Evolutionary conservation across 148 eudicot species (phyloP), one percentile per base, ranked within the genome.

Genomic region (Fagopyrum tataricum): DNA sequence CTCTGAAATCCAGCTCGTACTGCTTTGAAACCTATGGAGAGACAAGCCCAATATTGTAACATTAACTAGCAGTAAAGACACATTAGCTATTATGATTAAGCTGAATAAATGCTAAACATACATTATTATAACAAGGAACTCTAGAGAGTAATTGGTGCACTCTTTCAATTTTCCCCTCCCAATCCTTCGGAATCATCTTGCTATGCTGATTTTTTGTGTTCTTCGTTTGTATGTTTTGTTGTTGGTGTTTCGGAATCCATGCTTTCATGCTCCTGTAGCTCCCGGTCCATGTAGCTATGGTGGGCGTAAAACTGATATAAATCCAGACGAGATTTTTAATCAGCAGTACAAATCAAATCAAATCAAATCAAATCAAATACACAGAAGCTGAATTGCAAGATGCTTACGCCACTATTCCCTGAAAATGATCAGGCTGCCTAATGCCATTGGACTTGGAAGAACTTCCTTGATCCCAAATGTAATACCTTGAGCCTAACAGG

Each of bases 1-100:
- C 96, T 91, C 93, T 95, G 81, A 87, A 95, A 81, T 95, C 96
- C 43, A 95, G 79, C 70, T 95, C 97, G 51, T 95, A 95, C 70
- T 90, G 92, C 74, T 87, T 91, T 58, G 96, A 72, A 37, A 70
- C 75, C 98, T 94, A 76, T 23, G 74, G 9, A 73, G 31, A 39
- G 9, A 56, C 17, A 42, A 5, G 8, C 72, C 26, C 52, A 23
- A 14, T 37, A 68, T 0, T 10, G 51, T 15, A 5, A 44, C 20
- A 23, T 26, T 47, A 5, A 12, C n/a, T 31, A 67, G 11, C 17
- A 37, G 39, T 67, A 67, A 67, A 13, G 10, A 6, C 7, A 46
- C 2, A 31, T 31, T 3, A 31, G 49, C 49, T 0, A 7, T 46
- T 46, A 8, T 46, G 43, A 64, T 43, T 37, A 20, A 24, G 61